Base-by-base conservation (phyloP, 805 yeast genomes). In the Debaryomyces castellii region DNA sequence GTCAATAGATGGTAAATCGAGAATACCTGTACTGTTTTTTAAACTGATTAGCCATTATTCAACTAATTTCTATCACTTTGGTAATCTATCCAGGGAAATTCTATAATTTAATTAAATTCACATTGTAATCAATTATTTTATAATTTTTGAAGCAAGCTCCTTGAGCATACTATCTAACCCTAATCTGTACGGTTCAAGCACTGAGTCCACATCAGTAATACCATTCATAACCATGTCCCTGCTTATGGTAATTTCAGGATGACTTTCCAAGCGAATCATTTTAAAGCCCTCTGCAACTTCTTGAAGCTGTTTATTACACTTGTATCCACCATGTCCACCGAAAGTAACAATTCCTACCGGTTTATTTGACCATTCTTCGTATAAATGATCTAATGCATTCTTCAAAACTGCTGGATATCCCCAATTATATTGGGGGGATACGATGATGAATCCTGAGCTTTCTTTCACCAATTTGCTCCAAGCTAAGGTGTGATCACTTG, bases 351-450 rank as follows among this genome's bases (percentile, higher is more conserved):
- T 40, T 22, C 25, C 30, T 11, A 22, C 38, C 18, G 43, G 43
- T 16, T 30, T 40, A 14, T 24, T 21, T 17, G 36, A 3, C 21
- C 30, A 40, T 28, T 40, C 43, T 12, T 40, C 20, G 25, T 40
- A 67, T 22, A 70, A 51, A 36, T 58, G 59, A 45, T 71, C 75
- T 14, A 71, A 42, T 4, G 72, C 70, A 42, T 66, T 66, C 50
- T 71, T 69, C 38, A 70, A 51, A 10, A 51, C 57, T 1, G 69
- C 73, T 8, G 75, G 72, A 39, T 57, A 59, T 6, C 71, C 63
- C 54, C 66, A 54, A 45, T 70, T 71, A 52, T 69, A 70, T 45
- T 67, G 64, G 9, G 75, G 73, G 8, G 66, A 44, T 8, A 70
- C 62, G 41, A 70, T 57, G n/a, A 70, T 53, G 47, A 59, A 56